phyloP scores from a whole-genome alignment of 495 filamentous ascomycete species.

The Penicillium steckii region DNA sequence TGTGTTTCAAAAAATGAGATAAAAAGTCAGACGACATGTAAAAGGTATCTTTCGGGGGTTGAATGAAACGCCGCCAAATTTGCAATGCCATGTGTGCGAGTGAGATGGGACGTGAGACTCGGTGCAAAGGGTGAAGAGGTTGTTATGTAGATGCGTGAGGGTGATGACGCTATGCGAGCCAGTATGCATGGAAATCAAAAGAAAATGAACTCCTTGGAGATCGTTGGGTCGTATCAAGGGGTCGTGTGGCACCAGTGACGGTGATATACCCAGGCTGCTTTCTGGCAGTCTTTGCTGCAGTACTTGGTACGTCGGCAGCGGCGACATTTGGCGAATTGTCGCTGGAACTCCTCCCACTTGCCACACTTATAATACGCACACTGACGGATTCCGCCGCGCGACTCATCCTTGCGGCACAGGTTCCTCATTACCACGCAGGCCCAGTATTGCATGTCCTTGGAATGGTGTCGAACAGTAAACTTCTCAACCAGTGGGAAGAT shows the following conservation, averaged over 20 bases:
- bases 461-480: slow-evolving; percentile 92
- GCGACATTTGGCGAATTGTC: slow-evolving; percentile 97
- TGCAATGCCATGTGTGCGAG: slow-evolving; percentile 44
- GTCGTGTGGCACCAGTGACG: slow-evolving; percentile 92
- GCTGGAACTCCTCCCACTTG: slow-evolving; percentile 93
- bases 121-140: slow-evolving; percentile 22
- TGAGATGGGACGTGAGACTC: slow-evolving; percentile 28
- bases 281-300: slow-evolving; percentile 99
- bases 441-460: slow-evolving; percentile 98
- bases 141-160: slow-evolving; percentile 24
- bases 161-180: slow-evolving; percentile 47
- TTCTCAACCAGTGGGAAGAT: slow-evolving; percentile 98
- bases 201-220: slow-evolving; percentile 23
- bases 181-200: slow-evolving; percentile 45
- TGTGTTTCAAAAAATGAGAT: slow-evolving; percentile 11
- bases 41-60: slow-evolving; percentile 45
- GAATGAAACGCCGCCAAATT: slow-evolving; percentile 43
- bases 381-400: slow-evolving; percentile 87
- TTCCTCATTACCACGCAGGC: slow-evolving; percentile 98
- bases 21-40: slow-evolving; percentile 32
- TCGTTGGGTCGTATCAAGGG: slow-evolving; percentile 44
- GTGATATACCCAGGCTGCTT: slow-evolving; percentile 97
- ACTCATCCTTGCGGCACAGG: slow-evolving; percentile 96
- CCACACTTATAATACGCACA: slow-evolving; percentile 98
- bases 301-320: slow-evolving; percentile 97